phyloP scores from a whole-genome alignment of 2,329 filamentous ascomycete genomes.

The Penicillium digitatum region DNA sequence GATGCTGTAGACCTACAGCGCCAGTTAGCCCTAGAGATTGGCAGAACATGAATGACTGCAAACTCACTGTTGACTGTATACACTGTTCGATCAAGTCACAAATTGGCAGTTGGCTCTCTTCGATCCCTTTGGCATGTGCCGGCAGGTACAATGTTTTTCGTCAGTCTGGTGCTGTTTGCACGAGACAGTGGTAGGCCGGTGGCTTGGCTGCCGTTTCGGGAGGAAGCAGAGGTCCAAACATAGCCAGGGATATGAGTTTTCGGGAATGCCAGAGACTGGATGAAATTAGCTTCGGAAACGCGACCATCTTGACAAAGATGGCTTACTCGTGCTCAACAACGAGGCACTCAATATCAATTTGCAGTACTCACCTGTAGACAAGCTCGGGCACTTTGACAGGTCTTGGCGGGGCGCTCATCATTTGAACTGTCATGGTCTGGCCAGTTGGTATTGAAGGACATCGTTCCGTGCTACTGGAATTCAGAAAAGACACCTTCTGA shows the following conservation, averaged over 20 bases:
- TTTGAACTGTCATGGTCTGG: not conserved
- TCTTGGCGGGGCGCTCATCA: not conserved
- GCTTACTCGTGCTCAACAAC: not conserved
- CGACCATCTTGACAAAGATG: not conserved
- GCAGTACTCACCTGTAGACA: not conserved
- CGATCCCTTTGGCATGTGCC: not conserved
- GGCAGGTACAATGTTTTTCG: not conserved
- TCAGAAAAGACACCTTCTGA: not conserved
- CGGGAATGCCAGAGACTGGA: not conserved
- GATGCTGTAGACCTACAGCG: not conserved
- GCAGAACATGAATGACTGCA: not conserved
- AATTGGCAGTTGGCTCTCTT: not conserved
- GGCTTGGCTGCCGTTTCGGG: not conserved
- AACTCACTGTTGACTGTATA: not conserved
- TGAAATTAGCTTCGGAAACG: not conserved
- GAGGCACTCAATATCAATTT: not conserved
- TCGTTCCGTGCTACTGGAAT: not conserved
- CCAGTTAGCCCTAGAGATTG: not conserved
- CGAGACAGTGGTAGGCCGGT: not conserved
- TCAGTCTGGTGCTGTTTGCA: not conserved
- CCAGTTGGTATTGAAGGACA: not conserved
- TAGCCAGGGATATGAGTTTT: not conserved
- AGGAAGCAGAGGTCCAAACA: not conserved
- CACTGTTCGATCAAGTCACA: not conserved
- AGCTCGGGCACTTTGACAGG: not conserved